These are phyloP conservation scores for Populus euphratica DNA, from an alignment of 345 rosid species.

Conservation along the genomic window DNA sequence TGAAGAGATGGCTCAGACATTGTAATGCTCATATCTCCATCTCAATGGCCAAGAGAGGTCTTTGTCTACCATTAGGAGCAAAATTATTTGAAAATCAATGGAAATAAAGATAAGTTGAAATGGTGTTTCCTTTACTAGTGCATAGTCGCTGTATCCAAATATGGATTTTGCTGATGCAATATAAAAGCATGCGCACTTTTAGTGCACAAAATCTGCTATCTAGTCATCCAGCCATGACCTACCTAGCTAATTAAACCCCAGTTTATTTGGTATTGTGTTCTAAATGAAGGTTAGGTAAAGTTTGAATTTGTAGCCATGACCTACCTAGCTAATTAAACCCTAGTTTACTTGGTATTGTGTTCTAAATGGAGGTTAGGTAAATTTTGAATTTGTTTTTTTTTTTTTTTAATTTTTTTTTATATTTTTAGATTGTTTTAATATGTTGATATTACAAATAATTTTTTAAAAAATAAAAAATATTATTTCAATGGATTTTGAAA, in stretches of 20 bases:
- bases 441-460: no score
- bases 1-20: conserved; percentile 18
- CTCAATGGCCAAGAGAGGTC: conserved; percentile 11
- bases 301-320: no score
- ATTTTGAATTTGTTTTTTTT: no score
- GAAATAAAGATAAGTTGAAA: not conserved
- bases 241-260: not conserved
- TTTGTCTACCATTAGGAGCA: conserved; percentile 25
- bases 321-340: not conserved
- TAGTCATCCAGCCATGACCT: not conserved
- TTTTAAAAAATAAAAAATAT: no score
- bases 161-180: conserved; percentile 19
- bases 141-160: conserved; percentile 2
- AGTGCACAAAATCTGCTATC: conserved; percentile 12
- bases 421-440: no score
- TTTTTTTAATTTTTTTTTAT: no score
- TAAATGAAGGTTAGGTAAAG: no score
- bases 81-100: not conserved
- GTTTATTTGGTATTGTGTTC: no score
- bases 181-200: conserved; percentile 11
- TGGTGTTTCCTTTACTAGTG: conserved; percentile 15
- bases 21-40: not conserved
- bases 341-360: no score
- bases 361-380: no score
- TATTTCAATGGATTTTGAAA: fast-evolving